phyloP scores from a whole-genome alignment of 441 rosid species.

The Biscutella auriculata region DNA sequence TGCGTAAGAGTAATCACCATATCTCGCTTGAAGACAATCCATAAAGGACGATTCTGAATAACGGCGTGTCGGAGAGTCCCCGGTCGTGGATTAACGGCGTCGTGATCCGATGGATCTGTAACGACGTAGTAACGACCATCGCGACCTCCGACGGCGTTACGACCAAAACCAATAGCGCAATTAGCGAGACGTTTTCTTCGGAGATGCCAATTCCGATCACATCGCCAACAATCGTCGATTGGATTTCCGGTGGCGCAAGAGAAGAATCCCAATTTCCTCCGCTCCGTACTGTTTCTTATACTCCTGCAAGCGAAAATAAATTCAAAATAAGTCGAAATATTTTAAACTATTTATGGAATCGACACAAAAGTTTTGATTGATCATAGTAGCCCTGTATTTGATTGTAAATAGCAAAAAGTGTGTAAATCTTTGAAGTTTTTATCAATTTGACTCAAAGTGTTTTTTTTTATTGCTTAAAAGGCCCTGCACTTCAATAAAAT shows the following conservation, averaged over 20 bases:
- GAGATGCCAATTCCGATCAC: conserved; percentile 32
- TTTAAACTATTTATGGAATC: too few relatives aligned
- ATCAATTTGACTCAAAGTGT: neutral
- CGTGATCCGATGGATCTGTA: conserved; percentile 30
- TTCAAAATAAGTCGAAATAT: too few relatives aligned
- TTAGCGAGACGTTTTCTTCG: conserved; percentile 30
- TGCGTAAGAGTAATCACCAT: conserved; percentile 39
- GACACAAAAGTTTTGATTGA: too few relatives aligned
- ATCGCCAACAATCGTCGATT: conserved; percentile 47
- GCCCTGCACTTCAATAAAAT: neutral
- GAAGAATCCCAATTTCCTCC: conserved; percentile 35
- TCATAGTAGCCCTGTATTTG: too few relatives aligned
- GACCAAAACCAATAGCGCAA: conserved; percentile 41
- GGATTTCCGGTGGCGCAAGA: conserved; percentile 42
- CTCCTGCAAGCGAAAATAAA: too few relatives aligned
- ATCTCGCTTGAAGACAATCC: conserved; percentile 47
- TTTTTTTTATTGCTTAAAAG: neutral
- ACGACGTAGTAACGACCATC: conserved; percentile 40
- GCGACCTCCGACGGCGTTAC: conserved; percentile 40
- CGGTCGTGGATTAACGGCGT: conserved; percentile 37
- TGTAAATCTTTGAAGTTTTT: neutral
- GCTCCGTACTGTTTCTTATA: conserved; percentile 27
- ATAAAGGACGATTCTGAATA: conserved; percentile 37
- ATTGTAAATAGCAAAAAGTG: neutral
- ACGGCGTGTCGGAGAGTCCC: conserved; percentile 48